Evolutionary conservation across 1,284 basidiomycete species (phyloP), one percentile per base, ranked within the genome.

Genomic region (Cutaneotrichosporon cyanovorans): DNA sequence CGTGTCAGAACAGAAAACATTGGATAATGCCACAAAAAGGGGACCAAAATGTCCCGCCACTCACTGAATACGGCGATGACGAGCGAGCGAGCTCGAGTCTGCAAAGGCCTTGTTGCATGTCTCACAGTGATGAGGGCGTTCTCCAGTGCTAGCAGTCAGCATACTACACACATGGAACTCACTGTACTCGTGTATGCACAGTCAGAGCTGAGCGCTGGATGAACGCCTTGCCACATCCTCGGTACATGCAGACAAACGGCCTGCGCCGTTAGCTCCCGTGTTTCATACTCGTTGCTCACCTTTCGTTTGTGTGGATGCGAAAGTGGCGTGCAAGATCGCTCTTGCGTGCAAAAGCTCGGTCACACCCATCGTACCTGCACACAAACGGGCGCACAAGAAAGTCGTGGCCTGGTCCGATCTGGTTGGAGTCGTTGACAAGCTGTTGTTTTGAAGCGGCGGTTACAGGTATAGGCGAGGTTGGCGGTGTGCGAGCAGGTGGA

Each of bases 71-170:
- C 77, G 69, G 3, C 78, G 72, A 53, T 80, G 78, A 11, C 78
- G 73, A 16, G 78, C 78, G 12, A 80, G 68, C 8, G 77, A 78
- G 50, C 71, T 74, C 8, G 77, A 78, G 58, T 80, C 78, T 42
- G 73, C 73, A 61, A 80, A 80, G 7, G 74, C 69, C 59, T 77
- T 77, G 36, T 62, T 42, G 61, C 75, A 77, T 8, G 60, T 66
- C 55, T 73, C 63, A 62, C 78, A 80, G 21, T 70, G 63, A 60
- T 79, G 78, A 2, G 78, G 78, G 40, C 75, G 69, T 57, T 80
- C 78, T 34, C 78, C 78, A 21, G 77, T 76, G 61, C 76, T 73
- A 16, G 20, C 23, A 14, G 38, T 18, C n/a, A 41, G 40, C 2
- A 14, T 22, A 8, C 28, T 21, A 28, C n/a, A 34, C 14, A 22